phyloP scores from a whole-genome alignment of 2,329 filamentous ascomycete species.

The Pseudocercospora fijiensis region DNA sequence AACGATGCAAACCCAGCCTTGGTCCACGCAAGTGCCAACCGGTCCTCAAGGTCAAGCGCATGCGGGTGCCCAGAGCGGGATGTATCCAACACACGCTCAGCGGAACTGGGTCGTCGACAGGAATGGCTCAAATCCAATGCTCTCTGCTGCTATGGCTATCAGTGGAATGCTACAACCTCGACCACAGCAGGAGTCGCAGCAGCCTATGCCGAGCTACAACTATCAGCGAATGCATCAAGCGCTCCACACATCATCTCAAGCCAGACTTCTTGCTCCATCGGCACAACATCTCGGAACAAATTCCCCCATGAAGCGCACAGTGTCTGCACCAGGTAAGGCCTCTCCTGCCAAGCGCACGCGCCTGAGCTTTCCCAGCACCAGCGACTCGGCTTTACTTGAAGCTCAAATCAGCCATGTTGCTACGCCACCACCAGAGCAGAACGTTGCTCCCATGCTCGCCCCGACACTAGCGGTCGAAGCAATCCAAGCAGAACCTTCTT shows the following conservation, averaged over 20 bases:
- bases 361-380: not conserved
- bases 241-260: not conserved
- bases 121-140: not conserved
- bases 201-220: not conserved
- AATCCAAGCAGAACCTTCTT: not conserved
- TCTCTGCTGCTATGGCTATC: not conserved
- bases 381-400: not conserved
- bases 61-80: not conserved
- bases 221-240: not conserved
- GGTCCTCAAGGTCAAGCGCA: not conserved
- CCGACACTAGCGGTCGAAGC: not conserved
- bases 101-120: not conserved
- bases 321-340: not conserved
- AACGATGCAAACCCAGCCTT: not conserved
- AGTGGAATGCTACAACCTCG: not conserved
- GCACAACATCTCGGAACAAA: not conserved
- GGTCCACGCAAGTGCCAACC: not conserved
- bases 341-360: not conserved
- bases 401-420: not conserved
- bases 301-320: not conserved
- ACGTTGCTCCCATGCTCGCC: not conserved
- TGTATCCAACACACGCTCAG: not conserved
- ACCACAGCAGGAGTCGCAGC: not conserved
- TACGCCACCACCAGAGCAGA: not conserved
- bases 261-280: not conserved